Base-by-base conservation (phyloP, 306 rosid genomes). In the Gillenia trifoliata region DNA sequence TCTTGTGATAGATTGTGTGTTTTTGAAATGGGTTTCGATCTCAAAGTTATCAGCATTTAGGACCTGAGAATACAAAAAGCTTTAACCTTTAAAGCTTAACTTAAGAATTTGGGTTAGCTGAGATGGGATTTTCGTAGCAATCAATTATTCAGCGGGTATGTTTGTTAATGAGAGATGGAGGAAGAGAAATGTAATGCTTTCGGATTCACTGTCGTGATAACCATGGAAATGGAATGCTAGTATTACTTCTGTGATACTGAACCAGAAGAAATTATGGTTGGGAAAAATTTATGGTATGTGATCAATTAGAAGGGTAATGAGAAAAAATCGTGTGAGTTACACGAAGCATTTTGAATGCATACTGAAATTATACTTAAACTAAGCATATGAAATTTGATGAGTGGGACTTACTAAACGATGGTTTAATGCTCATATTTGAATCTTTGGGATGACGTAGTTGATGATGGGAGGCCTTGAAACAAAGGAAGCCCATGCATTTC, bases 371-470 rank as follows among this genome's bases (percentile, higher is more conserved):
- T n/a, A n/a, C n/a, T n/a, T n/a, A n/a, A n/a, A n/a, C n/a, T n/a
- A 22, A 60, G 57, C 23, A 1, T 66, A 67, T 56, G 31, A 49
- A 33, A 40, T 20, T 11, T 56, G 26, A 76, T 22, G 16, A 2
- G 60, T 71, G 77, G 71, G 43, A 26, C 52, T 41, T 36, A 1
- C 9, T 2, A 59, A 60, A 15, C 9, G 29, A 63, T 28, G 8
- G 71, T 28, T 52, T 63, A 8, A 63, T 63, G 64, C 40, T 54
- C 40, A 40, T 64, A 25, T 72, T 30, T 26, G 71, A 79, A 69
- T 45, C 65, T 59, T 68, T 43, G 34, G 34, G 56, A 40, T 41
- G 33, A 22, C n/a, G 52, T 50, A 4, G 11, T 30, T 13, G 45
- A 26, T 64, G 66, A 64, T 26, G 65, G 65, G n/a, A 43, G 26